Base-by-base conservation (phyloP, 257 asterid species). In the Petunia secreta region DNA sequence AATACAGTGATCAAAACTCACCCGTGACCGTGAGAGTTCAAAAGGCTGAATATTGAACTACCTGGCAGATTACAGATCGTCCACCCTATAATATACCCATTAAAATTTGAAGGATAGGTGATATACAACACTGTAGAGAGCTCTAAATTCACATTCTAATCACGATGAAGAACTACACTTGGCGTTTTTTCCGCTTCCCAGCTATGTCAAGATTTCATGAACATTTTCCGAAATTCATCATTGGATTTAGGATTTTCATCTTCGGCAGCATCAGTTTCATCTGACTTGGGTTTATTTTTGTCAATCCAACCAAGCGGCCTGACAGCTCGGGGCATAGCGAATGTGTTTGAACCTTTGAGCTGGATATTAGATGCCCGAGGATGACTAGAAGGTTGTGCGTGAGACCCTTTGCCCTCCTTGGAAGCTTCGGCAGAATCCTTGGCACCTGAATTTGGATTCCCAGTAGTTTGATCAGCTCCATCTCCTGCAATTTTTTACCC, bases 161-260 rank as follows among this genome's bases (percentile, higher is more conserved):
- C 4, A 57, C n/a, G 40, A 63, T 38, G 15, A 57, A 60, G n/a
- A 16, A 16, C 38, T 48, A 78, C 36, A 63, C 46, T 9, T 1
- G 48, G 55, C 59, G n/a, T 11, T 60, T 10, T 63, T 13, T 15
- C 50, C 43, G 5, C 16, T 43, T 62, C 44, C 58, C 39, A 39
- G 75, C 43, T 75, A 75, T 77, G 16, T 87, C 88, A 89, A 79
- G 78, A 69, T 83, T 88, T 89, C 81, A 92, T 9, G 62, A 96
- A 79, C 97, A 96, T 90, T 87, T 92, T 92, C 87, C 97, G 90
- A 94, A 94, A 96, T 87, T 94, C 99, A 1, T 92, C 97, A 58
- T 96, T 96, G 16, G 99, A 93, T 92, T 91, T 93, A 57, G 96
- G 97, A 71, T 62, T 87, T 81, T 90, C 95, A 16, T 89, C 94